Percentiles rank a stretch among this genome's conserved stretches.
Evolutionary conservation across 2,329 filamentous ascomycete species (phyloP).

Genomic region (Pseudocercospora vitis): DNA sequence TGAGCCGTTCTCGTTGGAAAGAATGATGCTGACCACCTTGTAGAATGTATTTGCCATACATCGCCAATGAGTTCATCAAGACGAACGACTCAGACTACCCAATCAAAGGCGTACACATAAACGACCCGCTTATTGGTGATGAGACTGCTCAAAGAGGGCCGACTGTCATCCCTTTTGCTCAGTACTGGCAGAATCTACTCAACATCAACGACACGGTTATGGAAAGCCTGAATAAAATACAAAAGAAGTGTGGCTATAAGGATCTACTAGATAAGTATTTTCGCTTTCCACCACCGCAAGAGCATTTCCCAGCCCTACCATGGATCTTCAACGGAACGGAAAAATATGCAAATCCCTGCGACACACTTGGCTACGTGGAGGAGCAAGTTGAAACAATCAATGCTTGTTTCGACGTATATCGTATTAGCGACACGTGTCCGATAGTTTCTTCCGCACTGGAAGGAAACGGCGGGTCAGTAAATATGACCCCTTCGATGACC

Average conservation of each 20-base stretch:
- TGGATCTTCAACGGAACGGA: slow-evolving; percentile 26
- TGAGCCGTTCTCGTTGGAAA: background rate
- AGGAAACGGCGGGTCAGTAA: background rate
- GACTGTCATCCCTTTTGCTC: slow-evolving; percentile 13
- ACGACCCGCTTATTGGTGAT: slow-evolving; percentile 48
- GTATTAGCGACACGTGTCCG: slow-evolving; percentile 34
- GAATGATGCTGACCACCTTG: background rate
- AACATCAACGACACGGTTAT: slow-evolving; percentile 47
- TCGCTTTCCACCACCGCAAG: slow-evolving; percentile 36
- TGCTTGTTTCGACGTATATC: slow-evolving; percentile 38
- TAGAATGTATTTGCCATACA: slow-evolving; percentile 29
- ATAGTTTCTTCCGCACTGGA: slow-evolving; percentile 6
- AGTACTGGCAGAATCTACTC: slow-evolving; percentile 39
- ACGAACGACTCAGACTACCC: slow-evolving; percentile 34
- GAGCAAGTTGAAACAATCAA: slow-evolving; percentile 20
- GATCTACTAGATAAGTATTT: slow-evolving; percentile 52
- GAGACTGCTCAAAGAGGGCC: slow-evolving; percentile 40
- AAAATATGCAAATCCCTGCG: slow-evolving; percentile 27
- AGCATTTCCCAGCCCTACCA: slow-evolving; percentile 26
- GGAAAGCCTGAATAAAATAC: slow-evolving; percentile 36
- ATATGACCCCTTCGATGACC: too few relatives aligned
- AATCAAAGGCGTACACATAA: slow-evolving; percentile 38
- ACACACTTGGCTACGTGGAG: slow-evolving; percentile 10
- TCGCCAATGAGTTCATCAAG: slow-evolving; percentile 33
- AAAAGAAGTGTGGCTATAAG: slow-evolving; percentile 42